Conservation (phyloP, 148 eudicot genomes). For the Bassia scoparia region DNA sequence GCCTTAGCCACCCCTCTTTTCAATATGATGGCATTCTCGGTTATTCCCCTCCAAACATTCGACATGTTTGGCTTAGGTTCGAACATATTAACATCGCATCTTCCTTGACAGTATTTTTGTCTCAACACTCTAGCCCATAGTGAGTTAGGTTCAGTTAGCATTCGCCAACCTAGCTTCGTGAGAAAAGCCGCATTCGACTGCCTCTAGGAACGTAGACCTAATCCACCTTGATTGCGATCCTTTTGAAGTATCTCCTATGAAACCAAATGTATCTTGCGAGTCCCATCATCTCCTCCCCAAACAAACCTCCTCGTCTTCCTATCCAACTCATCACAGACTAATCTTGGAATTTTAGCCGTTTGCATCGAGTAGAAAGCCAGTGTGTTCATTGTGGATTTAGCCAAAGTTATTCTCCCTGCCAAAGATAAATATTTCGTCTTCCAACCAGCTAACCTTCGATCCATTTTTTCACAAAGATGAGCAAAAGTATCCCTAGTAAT, state of each 20-base stretch:
- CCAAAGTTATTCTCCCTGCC: background rate
- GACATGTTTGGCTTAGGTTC: background rate
- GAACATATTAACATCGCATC: background rate
- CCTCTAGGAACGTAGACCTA: background rate
- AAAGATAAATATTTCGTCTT: background rate
- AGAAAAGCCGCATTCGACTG: background rate
- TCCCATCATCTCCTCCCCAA: background rate
- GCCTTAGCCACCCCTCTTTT: background rate
- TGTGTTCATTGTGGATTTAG: background rate
- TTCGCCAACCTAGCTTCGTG: background rate
- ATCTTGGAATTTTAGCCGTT: background rate
- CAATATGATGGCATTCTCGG: background rate
- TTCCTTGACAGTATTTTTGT: background rate
- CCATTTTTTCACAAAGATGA: background rate
- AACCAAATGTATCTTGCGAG: background rate
- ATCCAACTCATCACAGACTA: background rate
- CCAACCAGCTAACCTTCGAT: background rate
- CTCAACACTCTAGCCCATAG: background rate
- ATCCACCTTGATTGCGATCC: background rate
- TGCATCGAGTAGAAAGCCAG: background rate
- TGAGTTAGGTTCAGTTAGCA: background rate
- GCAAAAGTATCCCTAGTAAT: no score
- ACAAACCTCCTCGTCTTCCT: background rate
- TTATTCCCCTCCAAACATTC: background rate
- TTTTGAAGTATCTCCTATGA: background rate